Evolutionary conservation across 768 basidiomycete genomes (phyloP), one percentile per base, ranked within the genome.

Genomic region (Myochromella boudieri): DNA sequence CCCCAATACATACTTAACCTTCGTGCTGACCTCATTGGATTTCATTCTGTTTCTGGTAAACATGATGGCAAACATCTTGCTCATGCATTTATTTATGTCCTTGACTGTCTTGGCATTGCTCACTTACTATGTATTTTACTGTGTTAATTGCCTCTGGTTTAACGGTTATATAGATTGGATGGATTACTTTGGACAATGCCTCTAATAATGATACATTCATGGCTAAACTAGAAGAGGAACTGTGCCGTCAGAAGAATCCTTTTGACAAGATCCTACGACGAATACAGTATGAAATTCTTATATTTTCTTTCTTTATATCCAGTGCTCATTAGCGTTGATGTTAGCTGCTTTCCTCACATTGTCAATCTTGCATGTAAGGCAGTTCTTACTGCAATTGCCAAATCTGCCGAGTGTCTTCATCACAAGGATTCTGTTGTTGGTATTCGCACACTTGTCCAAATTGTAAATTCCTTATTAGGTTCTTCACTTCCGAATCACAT

Each of bases 1-100:
- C 41, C 52, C 15, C 53, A 63, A 25, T 52, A 60, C 6, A 47
- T 53, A 3, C 60, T 68, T 20, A 52, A 57, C 9, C 49, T 70
- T 1, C 56, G 63, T 4, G 54, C 68, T 3, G 65, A 66, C 17
- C 55, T 75, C 0, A 62, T 71, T 42, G 68, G 66, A 0, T 76
- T 75, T 29, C 49, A 64, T 15, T 51, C 48, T 15, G 53, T 72
- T 9, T 66, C 70, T 20, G 68, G 68, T 0, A 51, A 48, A 7
- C 72, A 76, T 54, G 60, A 51, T 25, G 74, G 72, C 2, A 54
- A 63, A 29, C 67, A 74, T 40, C 53, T 76, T n/a, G 60, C 64
- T 1, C 27, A 58, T 11, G 57, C 61, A 3, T 66, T 76, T 33
- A 22, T 71, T 4, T 43, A 48, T 53, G 52, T 68, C 18, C 14